Evolutionary conservation across 192 early-diverging fungal genomes (phyloP), one percentile per base, ranked within the genome.

Genomic region (Pilaira anomala): DNA sequence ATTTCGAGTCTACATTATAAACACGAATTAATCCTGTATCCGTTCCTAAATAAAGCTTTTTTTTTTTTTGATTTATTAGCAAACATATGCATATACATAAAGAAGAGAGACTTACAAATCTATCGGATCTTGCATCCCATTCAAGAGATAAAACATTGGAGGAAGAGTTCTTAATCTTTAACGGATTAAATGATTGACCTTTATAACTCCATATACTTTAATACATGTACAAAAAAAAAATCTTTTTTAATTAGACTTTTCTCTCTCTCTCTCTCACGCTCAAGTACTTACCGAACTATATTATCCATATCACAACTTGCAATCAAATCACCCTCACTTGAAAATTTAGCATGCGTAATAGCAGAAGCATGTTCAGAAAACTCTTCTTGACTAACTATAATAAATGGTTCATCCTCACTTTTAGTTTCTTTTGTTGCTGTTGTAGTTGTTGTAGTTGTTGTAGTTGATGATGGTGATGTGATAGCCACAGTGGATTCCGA

Each of bases 281-380:
- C 52, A 29, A 3, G 12, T 19, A 14, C 71, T 55, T 78, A 83
- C 76, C 79, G 66, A 28, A 84, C 74, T 65, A 83, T 78, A 49
- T 81, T 83, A 51, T 86, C 84, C 40, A 78, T 74, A 69, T 86
- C 84, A 62, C 82, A 84, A 48, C 84, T 86, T 18, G 80, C 79
- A 41, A 86, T 86, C 33, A 82, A 59, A 19, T 71, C 76, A 0
- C 84, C 84, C 45, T 81, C 73, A 24, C 62, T 75, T 4, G 84
- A 86, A 50, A 84, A 83, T 39, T 73, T 77, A 19, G 82, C 82
- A 57, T 78, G 76, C 0, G 78, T 76, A 22, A 86, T 81, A 1
- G 81, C 82, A 4, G 82, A 82, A 3, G 78, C 74, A 66, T 86
- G 82, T 53, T 84, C 82, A 49, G 79, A 72, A 57, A 77, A 86